phyloP scores from a whole-genome alignment of 192 early-diverging fungal species.

The Podila epigama region DNA sequence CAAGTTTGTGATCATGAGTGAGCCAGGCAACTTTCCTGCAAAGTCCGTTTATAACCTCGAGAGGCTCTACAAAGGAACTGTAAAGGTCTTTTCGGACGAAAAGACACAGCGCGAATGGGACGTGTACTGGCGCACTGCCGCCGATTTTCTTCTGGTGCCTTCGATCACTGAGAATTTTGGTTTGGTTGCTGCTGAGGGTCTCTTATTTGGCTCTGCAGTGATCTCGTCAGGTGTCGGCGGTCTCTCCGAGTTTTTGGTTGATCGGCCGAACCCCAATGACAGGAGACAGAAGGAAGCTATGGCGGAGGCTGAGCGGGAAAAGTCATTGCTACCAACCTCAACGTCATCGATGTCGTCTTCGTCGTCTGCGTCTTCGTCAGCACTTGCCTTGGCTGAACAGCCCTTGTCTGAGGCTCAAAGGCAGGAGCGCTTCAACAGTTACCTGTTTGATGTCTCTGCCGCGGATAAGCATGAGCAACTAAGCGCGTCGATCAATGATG shows the following conservation, averaged over 20 bases:
- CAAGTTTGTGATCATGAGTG: slow-evolving; percentile 62
- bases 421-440: slow-evolving; percentile 51
- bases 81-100: slow-evolving; percentile 46
- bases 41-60: slow-evolving; percentile 44
- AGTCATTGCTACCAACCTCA: no score
- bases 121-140: slow-evolving; percentile 56
- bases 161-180: slow-evolving; percentile 65
- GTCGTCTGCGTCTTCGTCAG: background rate
- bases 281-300: slow-evolving; percentile 10
- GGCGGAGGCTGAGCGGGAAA: slow-evolving; percentile 10
- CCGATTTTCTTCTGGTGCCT: slow-evolving; percentile 62
- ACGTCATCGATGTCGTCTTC: no score
- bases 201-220: slow-evolving; percentile 61
- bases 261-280: slow-evolving; percentile 48
- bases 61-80: slow-evolving; percentile 45
- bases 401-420: slow-evolving; percentile 18
- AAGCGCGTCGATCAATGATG: slow-evolving; percentile 50
- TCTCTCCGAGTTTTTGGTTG: slow-evolving; percentile 59
- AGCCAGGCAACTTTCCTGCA: slow-evolving; percentile 60
- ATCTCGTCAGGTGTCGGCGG: slow-evolving; percentile 62
- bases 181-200: slow-evolving; percentile 61
- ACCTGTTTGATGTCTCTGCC: slow-evolving; percentile 50
- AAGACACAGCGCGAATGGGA: slow-evolving; percentile 56
- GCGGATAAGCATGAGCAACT: slow-evolving; percentile 31
- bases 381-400: slow-evolving; percentile 32